Evolutionary conservation across 345 rosid species (phyloP).

Genomic region (Alliaria petiolata): DNA sequence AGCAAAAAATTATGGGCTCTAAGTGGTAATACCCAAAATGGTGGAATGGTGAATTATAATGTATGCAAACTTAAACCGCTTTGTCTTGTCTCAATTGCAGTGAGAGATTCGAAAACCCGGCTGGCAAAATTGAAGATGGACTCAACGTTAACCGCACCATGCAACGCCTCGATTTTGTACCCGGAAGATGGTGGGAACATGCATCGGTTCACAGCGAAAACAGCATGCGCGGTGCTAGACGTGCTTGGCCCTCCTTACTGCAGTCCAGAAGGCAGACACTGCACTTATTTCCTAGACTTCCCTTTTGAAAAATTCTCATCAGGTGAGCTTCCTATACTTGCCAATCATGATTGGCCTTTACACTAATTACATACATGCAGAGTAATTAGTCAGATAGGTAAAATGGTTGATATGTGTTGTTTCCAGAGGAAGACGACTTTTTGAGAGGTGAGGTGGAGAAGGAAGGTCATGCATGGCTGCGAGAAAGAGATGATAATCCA

Average conservation of each 20-base stretch:
- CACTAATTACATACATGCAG: neutral
- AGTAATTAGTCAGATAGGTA: neutral
- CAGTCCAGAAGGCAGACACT: constrained; percentile 70
- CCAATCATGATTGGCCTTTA: neutral
- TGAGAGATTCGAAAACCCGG: constrained; percentile 39
- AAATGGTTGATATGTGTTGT: neutral
- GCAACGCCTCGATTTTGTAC: constrained; percentile 70
- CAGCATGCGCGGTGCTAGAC: constrained; percentile 88
- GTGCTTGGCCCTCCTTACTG: constrained; percentile 92
- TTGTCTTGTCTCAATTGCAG: constrained; percentile 33
- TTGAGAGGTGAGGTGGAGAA: constrained; percentile 49
- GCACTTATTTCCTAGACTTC: constrained; percentile 64
- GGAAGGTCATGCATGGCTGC: constrained; percentile 66
- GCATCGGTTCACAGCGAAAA: constrained; percentile 84
- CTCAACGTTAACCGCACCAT: constrained; percentile 67
- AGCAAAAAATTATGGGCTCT: neutral
- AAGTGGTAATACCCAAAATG: neutral
- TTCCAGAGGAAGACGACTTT: constrained; percentile 39
- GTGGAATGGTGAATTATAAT: neutral
- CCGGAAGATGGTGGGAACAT: constrained; percentile 96
- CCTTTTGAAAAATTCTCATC: constrained; percentile 44
- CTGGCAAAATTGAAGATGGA: constrained; percentile 76
- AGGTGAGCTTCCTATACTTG: neutral
- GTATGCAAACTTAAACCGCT: neutral
- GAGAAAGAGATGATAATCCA: constrained; percentile 56